Base-by-base conservation (phyloP, 2,329 filamentous ascomycete genomes). In the Paecilomyces variotii region DNA sequence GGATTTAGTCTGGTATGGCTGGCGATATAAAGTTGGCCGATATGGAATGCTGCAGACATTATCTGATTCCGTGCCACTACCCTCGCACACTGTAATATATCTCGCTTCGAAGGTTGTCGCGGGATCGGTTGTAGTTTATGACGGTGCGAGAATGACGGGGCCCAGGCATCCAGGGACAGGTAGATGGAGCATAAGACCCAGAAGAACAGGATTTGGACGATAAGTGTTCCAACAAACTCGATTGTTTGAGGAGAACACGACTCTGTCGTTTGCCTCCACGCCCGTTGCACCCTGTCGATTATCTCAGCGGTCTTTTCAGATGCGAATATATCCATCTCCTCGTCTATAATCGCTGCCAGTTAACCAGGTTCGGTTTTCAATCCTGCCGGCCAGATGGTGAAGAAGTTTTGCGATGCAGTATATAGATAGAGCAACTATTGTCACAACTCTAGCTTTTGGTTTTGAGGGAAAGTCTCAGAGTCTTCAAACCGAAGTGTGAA, bases 111-210 rank as follows among this genome's bases (percentile, higher is more conserved):
- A 0, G 82, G 81, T 63, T 82, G 80, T 55, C 78, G 79, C 1
- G 77, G 76, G 0, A 77, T 73, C 0, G 80, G 79, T 61, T 84
- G 82, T 59, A 84, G 78, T 65, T 84, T 84, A 72, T 84, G 81
- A 3, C 72, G 73, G 6, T 71, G 70, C 0, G 81, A 79, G 62
- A 82, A 84, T 7, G 64, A 53, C 0, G 82, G 82, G n/a, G 75
- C 70, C 10, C 79, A 10, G 9, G 60, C 49, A 62, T 81, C 78
- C 12, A 84, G 72, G 0, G 65, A 67, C 26, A 79, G 68, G 62
- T 79, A 82, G 55, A 75, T 28, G 49, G 25, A 52, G 6, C 6
- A 52, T 25, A 27, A 12, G 49, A 27, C 10, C 49, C 49, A 52
- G 49, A 52, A 52, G 14, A 52, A 52, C 10, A 52, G 49, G 6